A percentile compares a stretch with the other conserved stretches of the same genome.
These are phyloP conservation scores for Lepiota brunneoincarnata DNA, from an alignment of 768 basidiomycete genomes.

Conservation along the genomic window DNA sequence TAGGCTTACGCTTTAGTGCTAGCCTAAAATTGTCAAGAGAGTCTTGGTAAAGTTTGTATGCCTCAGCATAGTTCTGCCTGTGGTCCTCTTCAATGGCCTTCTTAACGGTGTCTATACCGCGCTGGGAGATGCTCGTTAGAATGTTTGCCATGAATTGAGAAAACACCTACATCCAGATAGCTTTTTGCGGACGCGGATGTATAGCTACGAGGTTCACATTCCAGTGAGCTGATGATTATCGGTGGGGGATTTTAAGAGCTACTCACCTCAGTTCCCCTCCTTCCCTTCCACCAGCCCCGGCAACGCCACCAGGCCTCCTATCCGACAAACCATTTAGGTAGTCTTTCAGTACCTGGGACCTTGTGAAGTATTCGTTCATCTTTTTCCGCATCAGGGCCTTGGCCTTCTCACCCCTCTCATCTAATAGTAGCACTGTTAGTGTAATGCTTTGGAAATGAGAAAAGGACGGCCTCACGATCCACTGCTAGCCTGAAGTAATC, in stretches of 20 bases:
- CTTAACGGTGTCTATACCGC: conserved; percentile 87
- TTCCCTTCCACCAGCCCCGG: too few species aligned
- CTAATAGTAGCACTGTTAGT: not conserved
- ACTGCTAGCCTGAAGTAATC: conserved; percentile 98
- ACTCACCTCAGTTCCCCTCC: too few species aligned
- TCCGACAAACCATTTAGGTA: too few species aligned
- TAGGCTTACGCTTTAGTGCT: conserved; percentile 42
- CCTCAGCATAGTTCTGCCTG: conserved; percentile 90
- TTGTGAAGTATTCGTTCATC: conserved; percentile 12
- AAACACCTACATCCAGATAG: too few species aligned
- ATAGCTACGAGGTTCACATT: too few species aligned
- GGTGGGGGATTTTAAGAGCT: too few species aligned
- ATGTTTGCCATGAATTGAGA: too few species aligned
- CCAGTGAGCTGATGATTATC: too few species aligned
- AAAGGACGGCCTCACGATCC: not conserved
- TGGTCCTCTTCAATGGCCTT: conserved; percentile 89
- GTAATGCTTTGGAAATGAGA: too few species aligned
- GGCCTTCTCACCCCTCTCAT: conserved; percentile 6
- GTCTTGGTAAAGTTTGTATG: conserved; percentile 94
- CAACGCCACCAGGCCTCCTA: too few species aligned
- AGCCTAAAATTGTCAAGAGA: conserved; percentile 98
- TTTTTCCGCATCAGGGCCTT: conserved; percentile 11
- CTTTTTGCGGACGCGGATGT: too few species aligned
- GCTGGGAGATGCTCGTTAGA: conserved; percentile 20
- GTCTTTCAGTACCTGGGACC: conserved; percentile 12